phyloP scores from a whole-genome alignment of 1,284 basidiomycete genomes.

The Microbotryum intermedium region DNA sequence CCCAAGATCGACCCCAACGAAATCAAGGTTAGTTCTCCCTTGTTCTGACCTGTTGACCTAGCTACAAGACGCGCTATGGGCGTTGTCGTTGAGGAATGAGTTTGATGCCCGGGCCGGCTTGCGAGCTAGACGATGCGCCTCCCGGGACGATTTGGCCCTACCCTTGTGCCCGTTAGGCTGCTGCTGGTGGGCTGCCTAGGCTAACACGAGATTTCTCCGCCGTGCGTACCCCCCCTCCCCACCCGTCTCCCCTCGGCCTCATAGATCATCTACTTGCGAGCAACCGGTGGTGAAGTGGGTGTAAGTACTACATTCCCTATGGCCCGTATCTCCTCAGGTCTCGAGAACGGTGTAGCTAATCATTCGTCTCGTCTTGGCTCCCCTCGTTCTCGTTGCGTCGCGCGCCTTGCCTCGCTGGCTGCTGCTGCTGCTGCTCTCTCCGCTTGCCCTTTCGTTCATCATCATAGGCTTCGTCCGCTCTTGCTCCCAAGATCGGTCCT shows the following conservation, averaged over 20 bases:
- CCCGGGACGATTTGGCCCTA: too few relatives aligned
- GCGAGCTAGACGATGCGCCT: too few relatives aligned
- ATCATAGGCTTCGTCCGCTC: constrained; percentile 74
- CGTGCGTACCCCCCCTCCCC: constrained; percentile 34
- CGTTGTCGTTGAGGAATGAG: neutral
- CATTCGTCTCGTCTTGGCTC: too few relatives aligned
- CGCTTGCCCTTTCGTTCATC: too few relatives aligned
- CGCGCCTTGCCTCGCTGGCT: too few relatives aligned
- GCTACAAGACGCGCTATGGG: too few relatives aligned
- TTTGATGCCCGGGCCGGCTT: neutral
- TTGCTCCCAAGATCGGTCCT: constrained; percentile 99
- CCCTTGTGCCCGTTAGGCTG: too few relatives aligned
- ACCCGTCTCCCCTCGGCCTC: constrained; percentile 37
- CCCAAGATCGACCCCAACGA: constrained; percentile 64
- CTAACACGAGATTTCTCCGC: neutral
- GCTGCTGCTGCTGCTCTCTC: too few relatives aligned
- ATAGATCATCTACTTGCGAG: constrained; percentile 92
- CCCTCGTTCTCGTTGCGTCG: too few relatives aligned
- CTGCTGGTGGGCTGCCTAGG: constrained; percentile 32
- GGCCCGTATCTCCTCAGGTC: neutral
- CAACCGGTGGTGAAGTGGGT: constrained; percentile 99
- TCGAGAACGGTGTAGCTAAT: neutral
- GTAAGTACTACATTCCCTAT: constrained; percentile 2
- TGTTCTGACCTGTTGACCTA: too few relatives aligned
- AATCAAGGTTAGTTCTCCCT: constrained; percentile 53